Evolutionary conservation across 108 stramenopile genomes (phyloP), one percentile per base, ranked within the genome.

Genomic region (Thalassiosira profunda): DNA sequence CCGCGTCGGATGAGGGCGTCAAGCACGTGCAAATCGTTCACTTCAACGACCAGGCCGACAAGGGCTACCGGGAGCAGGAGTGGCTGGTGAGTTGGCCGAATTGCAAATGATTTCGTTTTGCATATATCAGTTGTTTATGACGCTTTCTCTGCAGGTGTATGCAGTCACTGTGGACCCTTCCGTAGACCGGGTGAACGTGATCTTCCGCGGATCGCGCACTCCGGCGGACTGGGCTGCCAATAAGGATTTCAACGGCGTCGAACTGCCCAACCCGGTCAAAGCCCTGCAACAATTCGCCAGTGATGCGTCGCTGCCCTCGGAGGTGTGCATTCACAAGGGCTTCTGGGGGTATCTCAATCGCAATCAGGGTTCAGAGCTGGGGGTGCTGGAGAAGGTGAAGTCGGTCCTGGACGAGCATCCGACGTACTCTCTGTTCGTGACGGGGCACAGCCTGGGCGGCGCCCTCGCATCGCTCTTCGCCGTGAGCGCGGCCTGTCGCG

Each of bases 371-470:
- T n/a, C n/a, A n/a, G n/a, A n/a, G n/a, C 79, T 85, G 36, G 63
- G 70, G 7, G 85, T 91, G 40, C 61, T 87, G 62, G 47, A 62
- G 0, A 73, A 84, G 30, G 75, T 86, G 29, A 9, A 45, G 26
- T 54, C 81, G 25, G 58, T 81, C 17, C 42, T 74, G 38, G 52
- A 85, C 30, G 63, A 86, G 40, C 48, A 43, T 15, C 41, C 55
- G 5, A 74, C 80, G 11, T 88, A 70, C 66, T 58, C 61, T 35
- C 48, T 93, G 25, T 86, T 88, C 59, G 59, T 81, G 15, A 87
- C 87, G 3, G 93, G 93, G 1, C 93, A 94, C 54, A 82, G 82
- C 10, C 58, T 91, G 3, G 93, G 93, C 15, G 93, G 90, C 1
- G 93, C 93, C 2, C 40, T 94, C 4, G 80, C 83, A 1, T 90